Base-by-base conservation (phyloP, 306 rosid species). In the Vicia villosa region DNA sequence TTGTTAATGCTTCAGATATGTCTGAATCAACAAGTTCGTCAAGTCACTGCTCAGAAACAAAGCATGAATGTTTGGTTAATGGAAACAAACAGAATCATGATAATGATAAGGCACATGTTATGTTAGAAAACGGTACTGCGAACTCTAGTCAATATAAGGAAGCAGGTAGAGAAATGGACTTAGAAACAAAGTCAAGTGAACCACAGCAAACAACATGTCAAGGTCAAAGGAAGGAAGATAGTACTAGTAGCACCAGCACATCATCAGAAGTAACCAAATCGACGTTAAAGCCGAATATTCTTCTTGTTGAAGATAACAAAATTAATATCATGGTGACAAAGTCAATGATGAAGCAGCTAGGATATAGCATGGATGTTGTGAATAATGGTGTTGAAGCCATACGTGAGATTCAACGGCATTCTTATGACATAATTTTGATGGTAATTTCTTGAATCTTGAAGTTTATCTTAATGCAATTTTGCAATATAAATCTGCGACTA, bases 301-400 rank as follows among this genome's bases (percentile, higher is more conserved):
- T 95, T 72, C 92, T 95, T 13, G 99, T 89, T 55, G 97, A 95
- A 74, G 99, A 95, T 75, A 95, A 83, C 84, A 91, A 91, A 84
- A 89, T 91, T 63, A 95, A 91, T 37, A 77, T 95, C 34, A 95
- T 95, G 96, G 99, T 95, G 78, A 67, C 97, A 1, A 88, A 79
- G 68, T 89, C 95, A 34, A 91, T 95, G 96, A 88, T 95, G 99
- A 91, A 89, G 85, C 86, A 75, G 74, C 72, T 95, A 46, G 99
- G 99, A 20, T 92, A 91, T 70, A 69, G 75, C 74, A 82, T 95
- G 51, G 96, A 91, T 61, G 91, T 95, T 20, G 97, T 89, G 74
- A 82, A 86, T 52, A 87, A 91, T 34, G 99, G 99, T 66, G 86
- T 81, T 16, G 99, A 95, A 82, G 99, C 95, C 40, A 81, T 95